Percentiles rank a stretch among this genome's conserved stretches.
phyloP scores from a whole-genome alignment of 2,329 filamentous ascomycete species.

The Diaporthe velutina region DNA sequence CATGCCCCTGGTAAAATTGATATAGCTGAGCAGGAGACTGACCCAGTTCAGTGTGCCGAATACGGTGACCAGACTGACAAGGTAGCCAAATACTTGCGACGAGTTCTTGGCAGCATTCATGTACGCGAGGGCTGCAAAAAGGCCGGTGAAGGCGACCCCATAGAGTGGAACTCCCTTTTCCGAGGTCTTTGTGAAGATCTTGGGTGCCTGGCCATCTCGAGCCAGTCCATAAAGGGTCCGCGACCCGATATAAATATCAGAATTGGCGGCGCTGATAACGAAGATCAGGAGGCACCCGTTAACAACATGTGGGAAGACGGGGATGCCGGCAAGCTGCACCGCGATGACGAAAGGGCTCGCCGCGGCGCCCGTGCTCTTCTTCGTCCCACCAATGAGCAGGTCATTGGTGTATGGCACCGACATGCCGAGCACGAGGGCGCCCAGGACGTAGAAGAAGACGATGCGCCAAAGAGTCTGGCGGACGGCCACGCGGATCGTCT shows the following conservation, averaged over 20 bases:
- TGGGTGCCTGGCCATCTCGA: constrained; percentile 55
- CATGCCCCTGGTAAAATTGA: constrained; percentile 52
- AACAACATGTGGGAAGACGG: constrained; percentile 66
- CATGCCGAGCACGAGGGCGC: constrained; percentile 76
- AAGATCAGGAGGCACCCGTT: constrained; percentile 71
- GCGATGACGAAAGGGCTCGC: constrained; percentile 27
- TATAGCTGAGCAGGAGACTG: constrained; percentile 54
- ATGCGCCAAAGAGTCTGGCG: constrained; percentile 79
- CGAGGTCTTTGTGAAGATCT: constrained; percentile 49
- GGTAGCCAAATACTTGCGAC: constrained; percentile 54
- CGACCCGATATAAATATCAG: constrained; percentile 64
- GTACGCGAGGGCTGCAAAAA: constrained; percentile 54
- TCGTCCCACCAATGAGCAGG: constrained; percentile 65
- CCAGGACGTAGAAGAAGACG: constrained; percentile 76
- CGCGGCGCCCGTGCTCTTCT: constrained; percentile 53
- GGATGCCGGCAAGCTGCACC: constrained; percentile 62
- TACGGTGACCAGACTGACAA: constrained; percentile 58
- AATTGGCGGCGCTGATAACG: constrained; percentile 72
- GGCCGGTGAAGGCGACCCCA: constrained; percentile 52
- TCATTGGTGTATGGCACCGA: constrained; percentile 68
- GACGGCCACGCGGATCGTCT: constrained; percentile 64
- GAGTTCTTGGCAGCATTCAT: constrained; percentile 54
- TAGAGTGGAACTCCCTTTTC: constrained; percentile 54
- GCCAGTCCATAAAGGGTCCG: constrained; percentile 55
- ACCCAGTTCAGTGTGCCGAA: constrained; percentile 60